Evolutionary conservation across 108 stramenopile species (phyloP), one percentile per base, ranked within the genome.

Genomic region (Mediolabrus comicus): DNA sequence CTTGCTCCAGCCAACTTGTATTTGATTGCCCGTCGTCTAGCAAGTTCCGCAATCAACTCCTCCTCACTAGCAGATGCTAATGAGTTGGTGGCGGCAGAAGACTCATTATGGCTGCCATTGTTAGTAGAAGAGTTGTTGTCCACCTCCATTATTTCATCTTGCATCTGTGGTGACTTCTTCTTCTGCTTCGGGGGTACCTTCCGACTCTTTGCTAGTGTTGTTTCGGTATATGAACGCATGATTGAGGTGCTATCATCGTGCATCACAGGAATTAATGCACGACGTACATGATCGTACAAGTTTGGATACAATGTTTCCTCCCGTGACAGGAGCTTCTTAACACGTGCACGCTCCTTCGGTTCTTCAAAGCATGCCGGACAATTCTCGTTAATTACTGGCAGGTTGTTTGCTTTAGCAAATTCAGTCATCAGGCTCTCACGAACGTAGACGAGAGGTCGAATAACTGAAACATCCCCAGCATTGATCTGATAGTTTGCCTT

Each of bases 331-430:
- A 98, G 68, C 73, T 97, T 96, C 84, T 99, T 99, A 16, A 98
- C 75, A 26, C 99, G 86, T 27, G 95, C 95, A 43, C 99, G 79
- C 75, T 99, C 99, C 75, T 98, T 98, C 13, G 99, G 99, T 71
- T 98, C 95, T 75, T 98, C 97, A 70, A 99, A 99, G 78, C 99
- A 99, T 11, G 99, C 99, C 16, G 99, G 99, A 64, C 99, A 99
- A 73, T 99, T 99, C 65, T 99, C 99, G 71, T 98, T 98, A 32
- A 99, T 97, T n/a, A 99, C 83, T 4, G 97, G 98, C 4, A 98
- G 79, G 28, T 89, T 86, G 24, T 87, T 85, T 38, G 81, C 69
- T 51, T 80, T 88, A 7, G 96, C 92, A 83, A 98, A 99, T 41
- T 92, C 97, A 32, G 92, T 92, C 86, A 86, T 95, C 28, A 92